Evolutionary conservation across 148 eudicot genomes (phyloP).

Genomic region (Rhododendron ovatum): DNA sequence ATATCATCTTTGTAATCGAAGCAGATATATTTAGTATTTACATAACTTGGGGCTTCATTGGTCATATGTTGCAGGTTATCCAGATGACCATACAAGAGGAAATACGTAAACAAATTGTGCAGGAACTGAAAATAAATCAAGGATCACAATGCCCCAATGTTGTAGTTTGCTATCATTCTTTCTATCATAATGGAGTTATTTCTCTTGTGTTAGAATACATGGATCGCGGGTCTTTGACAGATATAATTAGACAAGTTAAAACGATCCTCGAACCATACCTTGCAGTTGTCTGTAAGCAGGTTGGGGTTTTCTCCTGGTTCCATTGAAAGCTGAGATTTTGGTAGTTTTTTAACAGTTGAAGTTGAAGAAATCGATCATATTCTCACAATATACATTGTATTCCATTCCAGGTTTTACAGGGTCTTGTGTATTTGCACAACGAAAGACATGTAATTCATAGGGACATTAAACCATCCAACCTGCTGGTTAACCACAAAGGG

Average conservation of each 20-base stretch:
- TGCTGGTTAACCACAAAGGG: constrained; percentile 90
- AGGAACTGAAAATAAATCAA: constrained; percentile 94
- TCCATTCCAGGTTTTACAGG: constrained; percentile 72
- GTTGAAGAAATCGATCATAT: neutral
- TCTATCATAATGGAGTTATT: constrained; percentile 89
- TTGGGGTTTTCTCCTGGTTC: constrained; percentile 14
- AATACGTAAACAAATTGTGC: constrained; percentile 92
- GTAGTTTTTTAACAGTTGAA: neutral
- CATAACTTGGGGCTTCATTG: constrained; percentile 5
- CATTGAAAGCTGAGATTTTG: neutral
- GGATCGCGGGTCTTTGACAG: constrained; percentile 96
- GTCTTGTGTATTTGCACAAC: constrained; percentile 83
- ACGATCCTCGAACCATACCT: constrained; percentile 97
- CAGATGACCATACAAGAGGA: constrained; percentile 99
- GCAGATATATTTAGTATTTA: neutral
- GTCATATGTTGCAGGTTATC: constrained; percentile 55
- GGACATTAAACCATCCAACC: constrained; percentile 93
- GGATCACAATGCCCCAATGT: constrained; percentile 86
- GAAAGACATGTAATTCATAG: constrained; percentile 94
- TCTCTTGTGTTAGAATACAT: constrained; percentile 93
- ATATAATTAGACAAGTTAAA: constrained; percentile 79
- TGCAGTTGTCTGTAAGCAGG: constrained; percentile 96
- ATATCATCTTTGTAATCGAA: neutral
- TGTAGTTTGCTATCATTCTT: constrained; percentile 89
- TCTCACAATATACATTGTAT: neutral